Conservation (phyloP, 352 stramenopile genomes). For the Phytophthora citrophthora region DNA sequence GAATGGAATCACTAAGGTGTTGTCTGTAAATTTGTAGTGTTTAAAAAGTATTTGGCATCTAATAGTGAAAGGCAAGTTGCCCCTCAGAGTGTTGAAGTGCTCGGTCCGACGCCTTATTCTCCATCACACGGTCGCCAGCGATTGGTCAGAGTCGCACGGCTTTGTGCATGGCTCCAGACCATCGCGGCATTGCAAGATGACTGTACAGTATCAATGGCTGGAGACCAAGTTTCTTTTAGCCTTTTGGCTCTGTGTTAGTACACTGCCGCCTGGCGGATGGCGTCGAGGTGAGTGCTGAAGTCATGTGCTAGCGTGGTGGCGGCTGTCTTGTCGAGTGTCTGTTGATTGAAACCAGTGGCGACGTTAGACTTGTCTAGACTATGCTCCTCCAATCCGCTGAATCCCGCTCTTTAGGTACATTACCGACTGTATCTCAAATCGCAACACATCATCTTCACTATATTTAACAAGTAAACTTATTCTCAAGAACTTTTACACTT, state of each 20-base stretch:
- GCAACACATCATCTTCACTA: background rate
- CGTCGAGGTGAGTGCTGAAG: background rate
- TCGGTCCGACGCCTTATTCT: constrained; percentile 29
- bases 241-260: background rate
- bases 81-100: background rate
- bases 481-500: background rate
- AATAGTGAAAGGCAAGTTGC: too few relatives aligned
- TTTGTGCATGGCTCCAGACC: background rate
- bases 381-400: background rate
- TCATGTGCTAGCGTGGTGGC: background rate
- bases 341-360: constrained; percentile 4
- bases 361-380: background rate
- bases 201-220: background rate
- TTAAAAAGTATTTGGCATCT: too few relatives aligned
- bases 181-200: constrained; percentile 22
- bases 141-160: constrained; percentile 9
- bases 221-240: too few relatives aligned
- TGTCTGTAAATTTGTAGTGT: too few relatives aligned
- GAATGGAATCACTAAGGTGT: too few relatives aligned
- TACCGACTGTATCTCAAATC: background rate
- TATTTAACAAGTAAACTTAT: too few relatives aligned
- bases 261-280: background rate
- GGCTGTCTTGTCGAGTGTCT: constrained; percentile 5
- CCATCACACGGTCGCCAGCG: constrained; percentile 1
- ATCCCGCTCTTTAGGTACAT: background rate